A percentile compares a stretch with the other conserved stretches of the same genome.
phyloP scores from a whole-genome alignment of 495 filamentous ascomycete genomes.

The Neurospora sp. region DNA sequence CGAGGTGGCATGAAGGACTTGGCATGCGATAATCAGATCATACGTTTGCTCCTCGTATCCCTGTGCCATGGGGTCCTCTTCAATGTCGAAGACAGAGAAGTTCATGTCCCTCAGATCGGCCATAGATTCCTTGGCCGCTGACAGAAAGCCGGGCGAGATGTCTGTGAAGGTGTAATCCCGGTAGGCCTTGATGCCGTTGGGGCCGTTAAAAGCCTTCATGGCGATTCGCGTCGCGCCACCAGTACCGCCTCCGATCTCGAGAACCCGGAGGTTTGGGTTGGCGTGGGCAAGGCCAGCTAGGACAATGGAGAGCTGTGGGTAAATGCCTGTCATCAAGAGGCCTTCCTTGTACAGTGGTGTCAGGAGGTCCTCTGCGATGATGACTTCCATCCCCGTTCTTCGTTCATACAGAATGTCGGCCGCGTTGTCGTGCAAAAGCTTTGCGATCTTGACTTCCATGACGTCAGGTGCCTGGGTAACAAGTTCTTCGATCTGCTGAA shows the following conservation, averaged over 20 bases:
- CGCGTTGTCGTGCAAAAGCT: conserved; percentile 9
- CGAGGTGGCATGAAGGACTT: conserved; percentile 39
- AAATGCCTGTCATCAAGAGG: conserved; percentile 5
- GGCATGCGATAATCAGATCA: conserved; percentile 43
- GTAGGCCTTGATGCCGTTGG: conserved; percentile 8
- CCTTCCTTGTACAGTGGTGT: conserved; percentile 21
- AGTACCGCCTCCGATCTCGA: conserved; percentile 48
- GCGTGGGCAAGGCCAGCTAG: conserved; percentile 11
- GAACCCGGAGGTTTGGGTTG: conserved; percentile 23
- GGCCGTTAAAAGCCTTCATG: conserved; percentile 23
- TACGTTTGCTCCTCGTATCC: conserved; percentile 36
- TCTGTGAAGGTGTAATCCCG: conserved; percentile 43
- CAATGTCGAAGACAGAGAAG: conserved; percentile 38
- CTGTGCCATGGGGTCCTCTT: conserved; percentile 35
- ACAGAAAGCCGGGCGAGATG: conserved; percentile 43
- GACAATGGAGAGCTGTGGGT: conserved; percentile 15
- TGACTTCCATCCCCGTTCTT: conserved; percentile 21
- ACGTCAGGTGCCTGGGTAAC: too few relatives aligned
- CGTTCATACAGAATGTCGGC: conserved; percentile 19
- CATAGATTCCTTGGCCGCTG: conserved; percentile 35
- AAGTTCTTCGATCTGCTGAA: too few relatives aligned
- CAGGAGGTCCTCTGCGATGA: conserved; percentile 23
- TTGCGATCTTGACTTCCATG: conserved; percentile 18
- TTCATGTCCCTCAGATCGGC: conserved; percentile 28
- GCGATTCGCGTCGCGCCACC: conserved; percentile 36